Conservation (phyloP, 371 early-diverging fungal genomes). For the Apophysomyces variabilis region DNA sequence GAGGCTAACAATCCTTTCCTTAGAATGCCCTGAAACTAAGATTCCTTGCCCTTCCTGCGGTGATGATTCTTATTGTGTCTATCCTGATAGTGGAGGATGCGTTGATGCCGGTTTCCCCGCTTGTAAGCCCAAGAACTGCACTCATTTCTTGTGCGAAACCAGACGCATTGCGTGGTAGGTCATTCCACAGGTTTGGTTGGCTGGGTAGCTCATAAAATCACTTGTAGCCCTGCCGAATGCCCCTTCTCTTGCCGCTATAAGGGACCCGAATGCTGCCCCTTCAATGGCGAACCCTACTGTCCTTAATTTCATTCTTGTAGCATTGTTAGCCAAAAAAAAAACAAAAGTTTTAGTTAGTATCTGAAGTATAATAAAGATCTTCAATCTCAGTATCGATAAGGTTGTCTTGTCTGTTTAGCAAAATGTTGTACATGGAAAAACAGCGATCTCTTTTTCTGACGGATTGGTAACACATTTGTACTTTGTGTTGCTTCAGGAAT, state of each 20-base stretch:
- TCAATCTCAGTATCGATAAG: no score
- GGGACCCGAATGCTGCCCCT: slow-evolving; percentile 36
- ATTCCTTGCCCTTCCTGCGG: slow-evolving; percentile 31
- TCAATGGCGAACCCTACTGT: slow-evolving; percentile 33
- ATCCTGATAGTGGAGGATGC: slow-evolving; percentile 38
- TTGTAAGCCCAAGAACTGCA: slow-evolving; percentile 14
- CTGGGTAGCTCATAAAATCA: not conserved
- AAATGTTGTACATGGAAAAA: no score
- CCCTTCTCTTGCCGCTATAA: slow-evolving; percentile 31
- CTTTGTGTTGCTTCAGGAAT: no score
- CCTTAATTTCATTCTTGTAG: not conserved
- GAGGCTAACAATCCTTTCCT: not conserved
- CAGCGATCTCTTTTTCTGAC: no score
- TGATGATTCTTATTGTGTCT: slow-evolving; percentile 26
- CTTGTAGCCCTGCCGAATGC: slow-evolving; percentile 26
- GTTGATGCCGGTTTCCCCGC: slow-evolving; percentile 23
- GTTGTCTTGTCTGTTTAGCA: no score
- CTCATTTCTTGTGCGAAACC: slow-evolving; percentile 11
- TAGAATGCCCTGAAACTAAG: slow-evolving; percentile 5
- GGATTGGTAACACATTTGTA: no score
- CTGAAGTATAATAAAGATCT: no score
- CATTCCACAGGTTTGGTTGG: not conserved
- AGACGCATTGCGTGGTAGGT: slow-evolving; percentile 24
- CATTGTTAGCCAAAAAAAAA: not conserved
- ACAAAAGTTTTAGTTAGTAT: not conserved